Base-by-base conservation (phyloP, 1,284 basidiomycete genomes). In the Cryptococcus deneoformans region DNA sequence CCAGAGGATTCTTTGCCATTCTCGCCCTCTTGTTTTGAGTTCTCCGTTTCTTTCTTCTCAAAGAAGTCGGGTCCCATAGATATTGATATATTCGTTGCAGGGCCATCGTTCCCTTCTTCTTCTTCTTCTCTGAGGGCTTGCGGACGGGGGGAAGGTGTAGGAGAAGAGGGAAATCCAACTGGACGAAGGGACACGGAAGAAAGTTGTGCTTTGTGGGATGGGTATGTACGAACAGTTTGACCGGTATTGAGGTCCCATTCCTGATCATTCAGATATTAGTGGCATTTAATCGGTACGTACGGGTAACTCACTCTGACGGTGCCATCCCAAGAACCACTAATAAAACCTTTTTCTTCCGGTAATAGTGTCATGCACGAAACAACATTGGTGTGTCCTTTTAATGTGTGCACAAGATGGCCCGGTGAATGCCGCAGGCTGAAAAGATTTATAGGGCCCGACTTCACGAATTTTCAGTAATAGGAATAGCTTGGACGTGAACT, bases 221-320 rank as follows among this genome's bases (percentile, higher is more conserved):
- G 86, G 69, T 90, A 98, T 43, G 83, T 85, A 46, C 93, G 85
- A 5, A 88, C 83, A 38, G 82, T 80, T 64, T 90, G 84, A 1
- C 96, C 96, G 0, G 89, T 95, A 70, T 99, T 90, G 50, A 99
- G 82, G 78, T 99, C 95, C 95, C 96, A 99, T 85, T 96, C 90
- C 91, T 97, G 71, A 14, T 37, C n/a, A 29, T 16, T 36, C 24
- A 34, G 34, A 29, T 14, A n/a, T 39, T 44, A 34, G 16, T 29
- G 20, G 45, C 8, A 48, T 36, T 39, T 11, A 56, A 16, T 14
- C 24, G 11, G 5, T 2, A n/a, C 5, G 20, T 38, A 40, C 54
- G 50, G 43, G 52, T 4, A 1, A 82, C 89, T 76, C 75, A 94
- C 94, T 57, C 87, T 82, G 4, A 93, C 87, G 60, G 89, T 86